phyloP scores from a whole-genome alignment of 805 yeast species.

The Sugiyamaella valdiviana region DNA sequence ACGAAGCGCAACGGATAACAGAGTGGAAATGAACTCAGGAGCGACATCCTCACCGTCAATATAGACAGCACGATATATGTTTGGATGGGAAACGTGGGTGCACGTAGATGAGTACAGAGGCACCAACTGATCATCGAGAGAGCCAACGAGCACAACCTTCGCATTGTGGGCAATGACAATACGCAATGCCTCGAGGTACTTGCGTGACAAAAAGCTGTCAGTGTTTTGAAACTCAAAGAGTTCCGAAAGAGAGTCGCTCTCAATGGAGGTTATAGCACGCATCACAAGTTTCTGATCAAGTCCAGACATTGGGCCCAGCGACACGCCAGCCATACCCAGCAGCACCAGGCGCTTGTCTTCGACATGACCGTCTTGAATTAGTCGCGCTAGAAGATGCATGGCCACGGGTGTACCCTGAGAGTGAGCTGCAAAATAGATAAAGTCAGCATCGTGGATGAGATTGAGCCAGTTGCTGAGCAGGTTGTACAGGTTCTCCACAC shows the following conservation, averaged over 20 bases:
- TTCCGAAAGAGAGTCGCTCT: slow-evolving; percentile 78
- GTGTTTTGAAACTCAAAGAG: slow-evolving; percentile 82
- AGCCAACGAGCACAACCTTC: slow-evolving; percentile 76
- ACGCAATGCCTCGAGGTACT: slow-evolving; percentile 60
- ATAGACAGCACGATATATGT: slow-evolving; percentile 81
- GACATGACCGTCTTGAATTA: slow-evolving; percentile 54
- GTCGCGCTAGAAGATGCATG: slow-evolving; percentile 64
- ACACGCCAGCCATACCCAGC: slow-evolving; percentile 92
- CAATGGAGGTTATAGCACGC: slow-evolving; percentile 85
- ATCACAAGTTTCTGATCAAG: slow-evolving; percentile 76
- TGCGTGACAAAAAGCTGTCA: slow-evolving; percentile 63
- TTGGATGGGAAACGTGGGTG: slow-evolving; percentile 79
- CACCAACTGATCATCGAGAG: slow-evolving; percentile 88
- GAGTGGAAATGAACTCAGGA: slow-evolving; percentile 69
- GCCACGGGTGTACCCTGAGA: slow-evolving; percentile 96
- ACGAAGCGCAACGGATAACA: slow-evolving; percentile 67
- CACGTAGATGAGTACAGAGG: slow-evolving; percentile 88
- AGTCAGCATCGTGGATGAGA: slow-evolving; percentile 60
- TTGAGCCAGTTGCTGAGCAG: slow-evolving; percentile 62
- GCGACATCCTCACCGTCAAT: slow-evolving; percentile 71
- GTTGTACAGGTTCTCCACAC: slow-evolving; percentile 75
- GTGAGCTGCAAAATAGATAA: slow-evolving; percentile 86
- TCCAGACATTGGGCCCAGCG: slow-evolving; percentile 91
- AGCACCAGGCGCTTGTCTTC: slow-evolving; percentile 51
- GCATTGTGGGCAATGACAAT: slow-evolving; percentile 62